These are phyloP conservation scores for Phytophthora idaei DNA, from an alignment of 352 stramenopile genomes.

Conservation along the genomic window DNA sequence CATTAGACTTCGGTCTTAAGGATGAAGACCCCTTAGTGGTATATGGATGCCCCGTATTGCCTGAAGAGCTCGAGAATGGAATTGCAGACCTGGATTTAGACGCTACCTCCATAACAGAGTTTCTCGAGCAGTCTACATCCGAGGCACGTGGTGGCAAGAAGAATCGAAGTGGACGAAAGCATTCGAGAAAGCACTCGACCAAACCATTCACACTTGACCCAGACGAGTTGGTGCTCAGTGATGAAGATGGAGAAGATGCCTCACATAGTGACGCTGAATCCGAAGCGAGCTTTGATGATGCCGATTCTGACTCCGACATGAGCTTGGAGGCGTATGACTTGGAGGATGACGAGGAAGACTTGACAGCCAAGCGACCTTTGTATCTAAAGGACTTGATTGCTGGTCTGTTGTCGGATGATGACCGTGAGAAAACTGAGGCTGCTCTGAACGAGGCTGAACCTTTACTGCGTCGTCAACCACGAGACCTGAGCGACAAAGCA, in stretches of 20 bases:
- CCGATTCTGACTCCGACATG: constrained; percentile 66
- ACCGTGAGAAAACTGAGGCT: constrained; percentile 59
- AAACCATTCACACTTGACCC: constrained; percentile 54
- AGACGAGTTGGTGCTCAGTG: constrained; percentile 66
- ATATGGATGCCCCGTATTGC: constrained; percentile 36
- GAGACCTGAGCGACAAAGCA: constrained; percentile 69
- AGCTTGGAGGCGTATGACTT: constrained; percentile 75
- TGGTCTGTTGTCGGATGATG: constrained; percentile 58
- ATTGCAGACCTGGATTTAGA: constrained; percentile 21
- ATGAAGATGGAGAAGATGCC: constrained; percentile 35
- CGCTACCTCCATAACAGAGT: not conserved
- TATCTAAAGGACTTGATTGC: constrained; percentile 78
- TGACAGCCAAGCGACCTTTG: constrained; percentile 56
- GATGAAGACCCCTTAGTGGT: constrained; percentile 45
- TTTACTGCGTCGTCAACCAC: constrained; percentile 57
- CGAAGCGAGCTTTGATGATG: constrained; percentile 30
- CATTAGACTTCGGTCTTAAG: constrained; percentile 63
- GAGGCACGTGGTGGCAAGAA: not conserved
- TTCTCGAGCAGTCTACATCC: not conserved
- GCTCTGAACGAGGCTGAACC: constrained; percentile 60
- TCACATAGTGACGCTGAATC: constrained; percentile 29
- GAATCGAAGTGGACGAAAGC: constrained; percentile 13
- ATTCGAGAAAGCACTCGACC: constrained; percentile 11
- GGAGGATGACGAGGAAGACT: constrained; percentile 70
- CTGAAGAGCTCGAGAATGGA: constrained; percentile 30